Evolutionary conservation across 177 flowering plant species (phyloP).

Genomic region (Vitis hybrid): DNA sequence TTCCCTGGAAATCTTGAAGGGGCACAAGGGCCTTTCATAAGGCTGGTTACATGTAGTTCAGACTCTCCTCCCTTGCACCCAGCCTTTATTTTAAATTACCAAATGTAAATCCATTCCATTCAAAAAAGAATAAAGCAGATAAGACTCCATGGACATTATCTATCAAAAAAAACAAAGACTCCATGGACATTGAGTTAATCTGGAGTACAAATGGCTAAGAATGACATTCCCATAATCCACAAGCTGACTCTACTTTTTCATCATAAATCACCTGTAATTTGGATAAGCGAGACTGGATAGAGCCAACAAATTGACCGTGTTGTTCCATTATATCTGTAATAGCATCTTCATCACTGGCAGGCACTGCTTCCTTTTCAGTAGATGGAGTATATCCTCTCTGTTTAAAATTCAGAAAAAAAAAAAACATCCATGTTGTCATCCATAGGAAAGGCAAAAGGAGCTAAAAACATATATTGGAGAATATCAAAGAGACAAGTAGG

Average conservation of each 20-base stretch:
- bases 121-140: conserved; percentile 1
- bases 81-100: background rate
- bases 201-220: background rate
- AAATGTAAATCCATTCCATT: too few species aligned
- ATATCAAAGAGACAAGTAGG: background rate
- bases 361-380: conserved; percentile 43
- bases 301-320: conserved; percentile 69
- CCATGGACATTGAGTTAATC: background rate
- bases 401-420: conserved; percentile 15
- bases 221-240: background rate
- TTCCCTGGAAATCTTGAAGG: background rate
- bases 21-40: background rate
- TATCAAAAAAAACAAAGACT: conserved; percentile 3
- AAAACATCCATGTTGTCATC: background rate
- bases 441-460: background rate
- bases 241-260: background rate
- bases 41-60: background rate
- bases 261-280: conserved; percentile 70
- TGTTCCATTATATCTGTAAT: conserved; percentile 60
- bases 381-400: conserved; percentile 44
- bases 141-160: background rate
- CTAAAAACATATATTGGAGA: background rate
- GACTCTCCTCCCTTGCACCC: background rate
- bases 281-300: conserved; percentile 78
- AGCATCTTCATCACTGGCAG: conserved; percentile 65